Percentiles rank a stretch among this genome's conserved stretches.
Conservation (phyloP, 176 grass and related monocot species). For the Microstegium vimineum region DNA sequence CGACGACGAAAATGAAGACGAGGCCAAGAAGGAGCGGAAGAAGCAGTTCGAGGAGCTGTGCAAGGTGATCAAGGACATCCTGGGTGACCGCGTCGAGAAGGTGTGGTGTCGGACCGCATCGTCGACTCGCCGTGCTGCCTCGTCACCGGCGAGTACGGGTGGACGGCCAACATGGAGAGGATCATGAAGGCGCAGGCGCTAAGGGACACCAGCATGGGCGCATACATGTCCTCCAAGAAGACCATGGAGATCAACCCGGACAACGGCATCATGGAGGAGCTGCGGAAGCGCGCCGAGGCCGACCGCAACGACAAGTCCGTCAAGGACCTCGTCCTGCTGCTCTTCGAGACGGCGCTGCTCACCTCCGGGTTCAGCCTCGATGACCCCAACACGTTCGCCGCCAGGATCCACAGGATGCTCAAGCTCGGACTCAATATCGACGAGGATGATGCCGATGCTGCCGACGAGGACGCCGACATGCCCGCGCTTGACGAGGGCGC, state of each 20-base stretch:
- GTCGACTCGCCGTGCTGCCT: constrained; percentile 53
- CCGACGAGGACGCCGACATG: constrained; percentile 36
- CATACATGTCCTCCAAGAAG: constrained; percentile 53
- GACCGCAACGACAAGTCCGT: constrained; percentile 40
- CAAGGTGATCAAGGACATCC: constrained; percentile 56
- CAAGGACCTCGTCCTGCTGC: constrained; percentile 38
- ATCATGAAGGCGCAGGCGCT: constrained; percentile 64
- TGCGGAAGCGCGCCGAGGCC: constrained; percentile 38
- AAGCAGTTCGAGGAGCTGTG: constrained; percentile 34
- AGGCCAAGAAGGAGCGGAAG: constrained; percentile 48
- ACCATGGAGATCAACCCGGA: constrained; percentile 65
- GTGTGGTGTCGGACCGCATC: constrained; percentile 47
- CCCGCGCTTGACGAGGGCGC: constrained; percentile 22
- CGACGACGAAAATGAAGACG: constrained; percentile 37
- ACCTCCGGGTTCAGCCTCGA: constrained; percentile 57
- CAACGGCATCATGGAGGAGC: constrained; percentile 60
- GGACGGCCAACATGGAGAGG: constrained; percentile 54
- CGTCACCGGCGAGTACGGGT: constrained; percentile 48
- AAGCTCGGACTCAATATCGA: constrained; percentile 49
- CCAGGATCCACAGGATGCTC: constrained; percentile 49
- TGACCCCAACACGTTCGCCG: constrained; percentile 52
- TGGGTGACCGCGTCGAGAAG: constrained; percentile 44
- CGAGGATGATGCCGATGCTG: not conserved
- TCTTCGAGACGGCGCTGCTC: constrained; percentile 52
- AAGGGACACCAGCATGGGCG: constrained; percentile 44